phyloP scores from a whole-genome alignment of 202 grass and related monocot species.

The Setaria italica region DNA sequence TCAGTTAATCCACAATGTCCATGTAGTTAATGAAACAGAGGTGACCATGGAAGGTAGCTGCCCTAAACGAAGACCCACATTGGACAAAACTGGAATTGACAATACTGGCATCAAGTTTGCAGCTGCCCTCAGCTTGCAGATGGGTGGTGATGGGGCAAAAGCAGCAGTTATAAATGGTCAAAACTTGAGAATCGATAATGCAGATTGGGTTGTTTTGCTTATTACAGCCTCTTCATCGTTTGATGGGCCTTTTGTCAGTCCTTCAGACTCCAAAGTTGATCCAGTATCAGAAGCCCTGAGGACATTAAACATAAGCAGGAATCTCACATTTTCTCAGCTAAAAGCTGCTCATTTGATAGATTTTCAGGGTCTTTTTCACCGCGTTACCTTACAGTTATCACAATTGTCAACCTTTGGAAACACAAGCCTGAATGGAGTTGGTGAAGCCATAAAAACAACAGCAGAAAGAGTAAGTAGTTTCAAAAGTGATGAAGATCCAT shows the following conservation, averaged over 20 bases:
- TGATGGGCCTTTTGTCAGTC: conserved; percentile 60
- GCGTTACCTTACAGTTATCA: conserved; percentile 61
- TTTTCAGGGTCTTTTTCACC: conserved; percentile 76
- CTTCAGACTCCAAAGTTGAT: conserved; percentile 64
- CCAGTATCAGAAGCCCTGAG: conserved; percentile 52
- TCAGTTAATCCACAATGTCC: conserved; percentile 49
- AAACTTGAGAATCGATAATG: conserved; percentile 62
- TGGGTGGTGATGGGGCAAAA: conserved; percentile 43
- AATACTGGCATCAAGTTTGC: conserved; percentile 65
- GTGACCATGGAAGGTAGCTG: conserved; percentile 76
- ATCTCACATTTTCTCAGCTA: conserved; percentile 62
- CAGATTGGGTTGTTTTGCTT: conserved; percentile 73
- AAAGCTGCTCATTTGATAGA: conserved; percentile 76
- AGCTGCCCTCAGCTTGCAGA: conserved; percentile 59
- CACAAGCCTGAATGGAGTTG: conserved; percentile 5
- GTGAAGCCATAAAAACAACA: conserved; percentile 46
- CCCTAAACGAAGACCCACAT: conserved; percentile 40
- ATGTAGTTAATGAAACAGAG: conserved; percentile 44
- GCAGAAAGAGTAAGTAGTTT: conserved; percentile 72
- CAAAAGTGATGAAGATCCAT: conserved; percentile 71
- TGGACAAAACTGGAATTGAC: no score
- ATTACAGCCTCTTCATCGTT: conserved; percentile 71
- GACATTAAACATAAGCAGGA: conserved; percentile 53
- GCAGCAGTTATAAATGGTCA: conserved; percentile 49
- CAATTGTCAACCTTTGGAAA: neutral